Conservation (phyloP, 805 yeast species). For the Brettanomyces custersianus region DNA sequence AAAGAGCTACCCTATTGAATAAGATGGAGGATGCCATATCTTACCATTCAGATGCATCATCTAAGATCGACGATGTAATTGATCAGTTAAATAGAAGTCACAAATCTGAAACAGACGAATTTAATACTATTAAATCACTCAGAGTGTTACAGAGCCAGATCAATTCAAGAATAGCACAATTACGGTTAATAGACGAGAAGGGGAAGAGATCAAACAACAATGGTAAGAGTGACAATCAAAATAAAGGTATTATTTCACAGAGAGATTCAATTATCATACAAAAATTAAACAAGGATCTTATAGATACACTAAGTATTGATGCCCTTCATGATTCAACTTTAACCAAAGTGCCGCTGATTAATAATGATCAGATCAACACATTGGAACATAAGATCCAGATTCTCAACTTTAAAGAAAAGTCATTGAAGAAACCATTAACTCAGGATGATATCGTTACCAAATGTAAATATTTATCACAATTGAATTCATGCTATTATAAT, state of each 20-base stretch:
- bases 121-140: constrained; percentile 15
- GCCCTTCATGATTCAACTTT: constrained; percentile 7
- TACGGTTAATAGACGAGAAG: constrained; percentile 5
- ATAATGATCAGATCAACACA: constrained; percentile 17
- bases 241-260: background rate
- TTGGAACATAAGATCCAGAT: constrained; percentile 24
- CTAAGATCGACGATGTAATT: constrained; percentile 18
- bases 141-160: constrained; percentile 17
- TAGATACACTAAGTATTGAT: constrained; percentile 19
- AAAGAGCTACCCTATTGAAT: constrained; percentile 33
- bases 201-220: background rate
- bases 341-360: constrained; percentile 17
- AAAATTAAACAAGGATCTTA: constrained; percentile 9
- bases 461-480: constrained; percentile 18
- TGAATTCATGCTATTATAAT: constrained; percentile 22
- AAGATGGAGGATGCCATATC: constrained; percentile 33
- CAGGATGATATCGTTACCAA: constrained; percentile 22
- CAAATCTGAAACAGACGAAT: constrained; percentile 10
- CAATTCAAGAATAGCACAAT: constrained; percentile 14
- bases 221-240: background rate
- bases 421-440: constrained; percentile 9
- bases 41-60: constrained; percentile 28
- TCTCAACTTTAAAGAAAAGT: constrained; percentile 20
- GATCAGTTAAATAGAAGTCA: background rate
- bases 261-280: background rate